Base-by-base conservation (phyloP, 2,329 filamentous ascomycete genomes). In the Hypocrella siamensis region DNA sequence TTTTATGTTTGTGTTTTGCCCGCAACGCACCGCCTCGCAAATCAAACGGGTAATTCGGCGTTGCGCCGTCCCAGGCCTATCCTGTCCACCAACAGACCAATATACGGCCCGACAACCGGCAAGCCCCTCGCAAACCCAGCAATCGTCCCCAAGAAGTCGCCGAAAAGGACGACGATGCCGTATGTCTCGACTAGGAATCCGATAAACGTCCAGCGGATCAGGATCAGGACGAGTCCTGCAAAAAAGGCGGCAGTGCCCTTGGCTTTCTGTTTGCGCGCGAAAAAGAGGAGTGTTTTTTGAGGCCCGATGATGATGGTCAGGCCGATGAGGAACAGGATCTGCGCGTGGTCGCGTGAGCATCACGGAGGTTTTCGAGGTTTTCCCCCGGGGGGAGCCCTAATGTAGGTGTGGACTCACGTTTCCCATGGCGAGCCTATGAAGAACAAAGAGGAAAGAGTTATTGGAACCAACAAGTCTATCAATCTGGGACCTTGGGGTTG, bases 391-490 rank as follows among this genome's bases (percentile, higher is more conserved):
- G n/a, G n/a, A n/a, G n/a, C n/a, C n/a, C n/a, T n/a, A n/a, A n/a
- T n/a, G n/a, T n/a, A n/a, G n/a, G n/a, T n/a, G n/a, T n/a, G n/a
- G n/a, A 19, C 63, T 48, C 70, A 88, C 80, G 52, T 96, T 96
- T 61, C 90, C 90, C 90, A 96, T 96, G 44, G 88, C 88, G 35
- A 98, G 75, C 75, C 82, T 90, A n/a, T n/a, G n/a, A n/a, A n/a
- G n/a, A 42, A 6, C 25, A 34, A 31, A 15, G 15, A 18, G 17
- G 29, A 26, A 28, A 31, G 19, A 15, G 19, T 22, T 17, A 28
- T 4, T 14, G 5, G 17, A 29, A 29, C n/a, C 6, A n/a, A 7
- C 15, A 7, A 3, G 25, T 26, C 10, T 7, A 14, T 26, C 3
- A 7, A 26, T 26, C 15, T 11, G 25, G 11, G 10, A 11, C 25